Conservation (phyloP, 805 yeast species). For the Zygosaccharomyces siamensis region DNA sequence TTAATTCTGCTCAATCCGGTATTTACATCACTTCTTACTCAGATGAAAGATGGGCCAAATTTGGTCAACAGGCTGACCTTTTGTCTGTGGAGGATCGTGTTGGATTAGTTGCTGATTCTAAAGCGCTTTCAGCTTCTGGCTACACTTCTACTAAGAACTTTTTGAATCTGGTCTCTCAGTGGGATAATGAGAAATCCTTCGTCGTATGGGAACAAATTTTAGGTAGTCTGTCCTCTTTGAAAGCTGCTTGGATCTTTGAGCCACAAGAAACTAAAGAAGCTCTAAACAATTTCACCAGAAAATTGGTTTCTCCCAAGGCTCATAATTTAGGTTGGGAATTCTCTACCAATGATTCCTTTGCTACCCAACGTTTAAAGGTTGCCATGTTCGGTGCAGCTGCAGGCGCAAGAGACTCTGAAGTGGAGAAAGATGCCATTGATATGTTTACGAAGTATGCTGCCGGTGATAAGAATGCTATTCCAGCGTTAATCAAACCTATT, state of each 20-base stretch:
- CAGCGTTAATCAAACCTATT: conserved; percentile 66
- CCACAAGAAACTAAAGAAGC: conserved; percentile 43
- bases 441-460: conserved; percentile 50
- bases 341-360: conserved; percentile 49
- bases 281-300: conserved; percentile 48
- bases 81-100: conserved; percentile 73
- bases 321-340: conserved; percentile 63
- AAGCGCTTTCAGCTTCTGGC: conserved; percentile 66
- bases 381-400: conserved; percentile 59
- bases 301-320: conserved; percentile 52
- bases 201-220: conserved; percentile 66
- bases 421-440: conserved; percentile 43
- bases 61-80: conserved; percentile 53
- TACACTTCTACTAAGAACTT: conserved; percentile 57
- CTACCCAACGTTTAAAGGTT: conserved; percentile 62
- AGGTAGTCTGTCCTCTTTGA: conserved; percentile 44
- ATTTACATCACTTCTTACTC: conserved; percentile 70
- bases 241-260: conserved; percentile 54
- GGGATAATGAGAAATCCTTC: conserved; percentile 56
- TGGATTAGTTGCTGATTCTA: conserved; percentile 77
- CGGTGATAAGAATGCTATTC: conserved; percentile 65
- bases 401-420: conserved; percentile 44
- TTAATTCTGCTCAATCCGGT: conserved; percentile 71
- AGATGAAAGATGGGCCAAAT: conserved; percentile 61
- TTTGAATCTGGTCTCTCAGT: conserved; percentile 52